Percentiles rank a stretch among this genome's conserved stretches.
Evolutionary conservation across 1,284 basidiomycete species (phyloP).

Genomic region (Leucoagaricus sp.): DNA sequence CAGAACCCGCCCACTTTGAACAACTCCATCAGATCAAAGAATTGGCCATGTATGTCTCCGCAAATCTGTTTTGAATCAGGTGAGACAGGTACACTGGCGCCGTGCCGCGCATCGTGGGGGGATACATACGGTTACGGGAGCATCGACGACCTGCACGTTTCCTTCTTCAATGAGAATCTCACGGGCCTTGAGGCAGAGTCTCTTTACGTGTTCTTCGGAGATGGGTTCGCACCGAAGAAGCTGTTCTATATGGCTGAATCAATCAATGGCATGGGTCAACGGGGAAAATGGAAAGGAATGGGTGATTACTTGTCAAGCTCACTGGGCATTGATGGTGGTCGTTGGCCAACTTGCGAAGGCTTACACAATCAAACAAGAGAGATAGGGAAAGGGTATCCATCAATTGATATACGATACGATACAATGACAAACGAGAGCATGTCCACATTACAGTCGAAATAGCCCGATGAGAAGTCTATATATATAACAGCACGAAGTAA

Average conservation of each 20-base stretch:
- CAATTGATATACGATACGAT: conserved; percentile 18
- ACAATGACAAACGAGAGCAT: conserved; percentile 15
- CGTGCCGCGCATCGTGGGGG: too few relatives aligned
- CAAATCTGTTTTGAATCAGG: conserved; percentile 69
- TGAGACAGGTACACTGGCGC: conserved; percentile 3
- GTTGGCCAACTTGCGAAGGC: neutral
- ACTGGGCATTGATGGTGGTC: conserved; percentile 35
- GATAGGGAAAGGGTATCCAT: conserved; percentile 14
- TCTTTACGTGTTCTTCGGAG: conserved; percentile 90
- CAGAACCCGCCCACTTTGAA: conserved; percentile 96
- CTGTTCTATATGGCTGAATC: conserved; percentile 79
- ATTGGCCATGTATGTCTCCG: conserved; percentile 98
- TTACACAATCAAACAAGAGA: conserved; percentile 7
- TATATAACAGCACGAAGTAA: neutral
- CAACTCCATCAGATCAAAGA: conserved; percentile 96
- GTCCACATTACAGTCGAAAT: conserved; percentile 14
- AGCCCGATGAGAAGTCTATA: conserved; percentile 10
- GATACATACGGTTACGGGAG: conserved; percentile 86
- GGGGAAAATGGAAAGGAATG: neutral
- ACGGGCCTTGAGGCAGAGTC: conserved; percentile 91
- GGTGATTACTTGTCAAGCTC: conserved; percentile 42
- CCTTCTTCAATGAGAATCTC: conserved; percentile 98
- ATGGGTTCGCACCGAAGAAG: conserved; percentile 91
- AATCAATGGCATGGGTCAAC: neutral
- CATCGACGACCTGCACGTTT: conserved; percentile 95